Conservation (phyloP, 2,329 filamentous ascomycete genomes). For the Aspergillus aculeatus region DNA sequence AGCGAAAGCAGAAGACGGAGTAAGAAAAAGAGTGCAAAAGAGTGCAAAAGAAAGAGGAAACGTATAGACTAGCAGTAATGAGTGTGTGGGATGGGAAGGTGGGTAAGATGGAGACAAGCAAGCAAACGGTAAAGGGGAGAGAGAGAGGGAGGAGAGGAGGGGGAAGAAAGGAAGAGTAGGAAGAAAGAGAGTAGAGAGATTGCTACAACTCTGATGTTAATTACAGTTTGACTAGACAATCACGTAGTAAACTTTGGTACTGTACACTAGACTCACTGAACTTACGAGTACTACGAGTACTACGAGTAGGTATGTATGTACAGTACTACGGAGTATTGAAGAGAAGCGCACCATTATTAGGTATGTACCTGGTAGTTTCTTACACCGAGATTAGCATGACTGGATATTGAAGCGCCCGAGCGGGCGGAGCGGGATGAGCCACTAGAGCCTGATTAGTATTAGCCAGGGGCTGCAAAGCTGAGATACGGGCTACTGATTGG, state of each 20-base stretch:
- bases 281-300: too few relatives aligned
- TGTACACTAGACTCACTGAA: too few relatives aligned
- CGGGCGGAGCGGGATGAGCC: neutral
- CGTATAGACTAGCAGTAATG: neutral
- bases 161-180: neutral
- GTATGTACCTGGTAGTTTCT: too few relatives aligned
- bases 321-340: too few relatives aligned
- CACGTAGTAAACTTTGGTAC: too few relatives aligned
- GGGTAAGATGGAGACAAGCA: conserved; percentile 1
- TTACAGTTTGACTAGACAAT: neutral
- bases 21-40: neutral
- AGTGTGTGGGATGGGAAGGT: neutral
- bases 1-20: neutral
- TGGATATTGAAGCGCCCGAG: neutral
- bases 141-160: neutral
- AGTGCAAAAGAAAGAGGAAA: neutral
- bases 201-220: neutral
- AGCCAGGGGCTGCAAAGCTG: neutral
- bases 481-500: neutral
- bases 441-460: neutral
- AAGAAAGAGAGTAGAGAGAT: neutral
- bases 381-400: neutral
- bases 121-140: neutral
- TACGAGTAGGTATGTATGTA: too few relatives aligned
- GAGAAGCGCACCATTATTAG: too few relatives aligned